Percentiles rank a stretch among this genome's conserved stretches.
Evolutionary conservation across 176 grass and related monocot species (phyloP).

Genomic region (Melocanna baccifera): DNA sequence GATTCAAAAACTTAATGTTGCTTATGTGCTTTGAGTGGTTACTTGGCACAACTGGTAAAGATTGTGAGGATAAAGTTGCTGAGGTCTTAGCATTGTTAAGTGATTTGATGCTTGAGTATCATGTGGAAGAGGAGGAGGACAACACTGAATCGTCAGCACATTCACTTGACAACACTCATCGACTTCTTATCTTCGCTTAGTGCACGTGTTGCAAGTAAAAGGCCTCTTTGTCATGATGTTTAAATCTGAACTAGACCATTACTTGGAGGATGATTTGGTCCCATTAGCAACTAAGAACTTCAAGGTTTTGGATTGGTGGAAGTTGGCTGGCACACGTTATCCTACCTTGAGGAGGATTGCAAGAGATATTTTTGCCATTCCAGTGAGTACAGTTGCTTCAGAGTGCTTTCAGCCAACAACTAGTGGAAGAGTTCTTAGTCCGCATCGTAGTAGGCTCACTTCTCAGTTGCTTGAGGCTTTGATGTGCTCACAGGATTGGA

Average conservation of each 20-base stretch:
- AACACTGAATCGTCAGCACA: not conserved
- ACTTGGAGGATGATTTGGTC: not conserved
- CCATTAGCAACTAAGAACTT: not conserved
- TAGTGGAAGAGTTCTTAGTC: not conserved
- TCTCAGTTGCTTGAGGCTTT: not conserved
- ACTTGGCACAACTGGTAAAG: no score
- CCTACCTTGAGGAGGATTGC: no score
- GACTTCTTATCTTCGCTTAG: not conserved
- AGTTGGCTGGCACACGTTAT: no score
- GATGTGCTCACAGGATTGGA: not conserved
- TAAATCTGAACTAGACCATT: not conserved
- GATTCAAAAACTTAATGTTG: no score
- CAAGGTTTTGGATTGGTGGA: no score
- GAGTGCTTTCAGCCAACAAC: not conserved
- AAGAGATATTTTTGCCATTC: not conserved
- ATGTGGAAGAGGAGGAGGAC: no score
- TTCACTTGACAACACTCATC: not conserved
- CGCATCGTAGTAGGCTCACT: not conserved
- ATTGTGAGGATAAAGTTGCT: no score
- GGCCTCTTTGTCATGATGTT: not conserved
- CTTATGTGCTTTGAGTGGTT: no score
- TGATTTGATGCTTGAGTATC: no score
- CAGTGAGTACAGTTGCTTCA: not conserved
- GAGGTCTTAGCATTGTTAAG: no score
- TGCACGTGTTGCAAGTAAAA: not conserved